phyloP scores from a whole-genome alignment of 306 rosid genomes.

The Mucuna pruriens region DNA sequence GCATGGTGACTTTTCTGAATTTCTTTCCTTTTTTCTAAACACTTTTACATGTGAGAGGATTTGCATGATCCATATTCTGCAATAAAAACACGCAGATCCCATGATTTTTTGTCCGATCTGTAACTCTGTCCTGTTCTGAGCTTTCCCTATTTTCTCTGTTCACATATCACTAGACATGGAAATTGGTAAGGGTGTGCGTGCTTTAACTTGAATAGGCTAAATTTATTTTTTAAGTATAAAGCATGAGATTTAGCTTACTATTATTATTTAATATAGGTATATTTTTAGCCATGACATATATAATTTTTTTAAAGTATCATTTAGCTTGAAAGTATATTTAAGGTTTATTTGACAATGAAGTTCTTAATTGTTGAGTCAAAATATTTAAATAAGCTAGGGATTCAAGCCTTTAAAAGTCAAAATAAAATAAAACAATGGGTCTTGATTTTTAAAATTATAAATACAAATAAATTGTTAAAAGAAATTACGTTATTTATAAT shows the following conservation, averaged over 20 bases:
- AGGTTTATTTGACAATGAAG: neutral
- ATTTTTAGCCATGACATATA: neutral
- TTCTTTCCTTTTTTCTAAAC: neutral
- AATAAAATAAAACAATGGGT: neutral
- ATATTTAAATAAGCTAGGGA: neutral
- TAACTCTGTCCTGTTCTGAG: neutral
- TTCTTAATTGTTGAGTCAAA: neutral
- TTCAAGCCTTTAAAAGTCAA: neutral
- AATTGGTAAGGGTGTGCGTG: neutral
- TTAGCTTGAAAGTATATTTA: neutral
- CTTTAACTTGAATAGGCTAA: neutral
- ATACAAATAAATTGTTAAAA: neutral
- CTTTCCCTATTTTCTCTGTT: neutral
- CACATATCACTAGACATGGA: neutral
- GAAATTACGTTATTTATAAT: neutral
- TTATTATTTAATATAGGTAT: neutral
- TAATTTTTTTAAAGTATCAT: neutral
- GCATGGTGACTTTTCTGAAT: neutral
- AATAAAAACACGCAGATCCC: conserved; percentile 57
- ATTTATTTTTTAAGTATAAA: neutral
- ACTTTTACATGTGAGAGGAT: conserved; percentile 34
- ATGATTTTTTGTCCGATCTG: conserved; percentile 45
- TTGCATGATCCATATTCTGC: conserved; percentile 51
- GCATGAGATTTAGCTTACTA: neutral
- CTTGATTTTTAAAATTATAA: neutral